Evolutionary conservation across 164 flowering plant genomes (phyloP), one percentile per base, ranked within the genome.

Genomic region (Houttuynia cordata): DNA sequence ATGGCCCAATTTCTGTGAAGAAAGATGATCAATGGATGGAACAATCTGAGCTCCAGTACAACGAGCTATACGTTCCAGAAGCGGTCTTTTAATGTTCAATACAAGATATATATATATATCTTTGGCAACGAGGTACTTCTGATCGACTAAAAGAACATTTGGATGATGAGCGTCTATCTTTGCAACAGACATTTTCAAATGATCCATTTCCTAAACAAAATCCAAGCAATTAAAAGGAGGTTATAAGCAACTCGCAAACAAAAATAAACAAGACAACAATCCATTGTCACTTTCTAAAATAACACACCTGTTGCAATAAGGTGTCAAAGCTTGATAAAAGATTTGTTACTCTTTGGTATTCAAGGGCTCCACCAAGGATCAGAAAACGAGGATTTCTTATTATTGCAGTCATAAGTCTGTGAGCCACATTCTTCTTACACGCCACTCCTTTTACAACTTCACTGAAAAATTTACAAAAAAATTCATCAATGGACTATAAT

Each of bases 341-440:
- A 67, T 84, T 88, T 23, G 96, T 71, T 64, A 87, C 96, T 49
- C 97, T 81, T 78, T 94, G 96, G 71, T 91, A 91, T 66, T 94
- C 97, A 56, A 94, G 89, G 64, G 96, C 97, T 63, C 99, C 97
- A 45, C 87, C 97, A 62, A 94, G 96, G 64, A 94, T 80, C 70
- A 94, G 54, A 13, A 94, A 54, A 8, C 96, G 87, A 55, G 99
- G 80, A 53, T 78, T 87, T 63, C 78, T 84, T 37, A 87, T 62
- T 62, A 80, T 88, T 64, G 97, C 73, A 40, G 83, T 76, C 99
- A 94, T 94, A 30, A 96, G 80, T 60, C 96, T 76, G 72, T 94
- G 97, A 56, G 97, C 97, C 65, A 94, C 96, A 74, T 94, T 94
- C 71, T 94, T 94, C 83, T 88, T 94, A 69, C 96, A 94, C 62